phyloP scores from a whole-genome alignment of 805 yeast species.

The Wickerhamiella sorbophila region DNA sequence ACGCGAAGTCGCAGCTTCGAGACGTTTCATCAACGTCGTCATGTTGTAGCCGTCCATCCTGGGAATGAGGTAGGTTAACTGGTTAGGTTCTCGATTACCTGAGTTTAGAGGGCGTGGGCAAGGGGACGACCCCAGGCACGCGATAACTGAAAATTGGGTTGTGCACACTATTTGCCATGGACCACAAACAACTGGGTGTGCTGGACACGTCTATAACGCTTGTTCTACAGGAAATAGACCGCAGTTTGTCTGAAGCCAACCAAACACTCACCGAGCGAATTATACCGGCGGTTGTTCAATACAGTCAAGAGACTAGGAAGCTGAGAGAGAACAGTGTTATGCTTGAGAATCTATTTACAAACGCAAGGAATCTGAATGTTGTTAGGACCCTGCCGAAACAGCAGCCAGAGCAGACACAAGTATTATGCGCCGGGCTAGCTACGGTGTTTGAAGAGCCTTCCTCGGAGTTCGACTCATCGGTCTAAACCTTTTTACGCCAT shows the following conservation, averaged over 20 bases:
- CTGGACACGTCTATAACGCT: slow-evolving; percentile 36
- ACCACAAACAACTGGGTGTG: not conserved
- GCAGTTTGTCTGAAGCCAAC: slow-evolving; percentile 54
- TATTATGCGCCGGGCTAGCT: not conserved
- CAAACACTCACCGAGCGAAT: slow-evolving; percentile 51
- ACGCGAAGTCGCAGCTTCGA: slow-evolving; percentile 88
- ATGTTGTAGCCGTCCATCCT: slow-evolving; percentile 72
- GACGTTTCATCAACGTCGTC: slow-evolving; percentile 60
- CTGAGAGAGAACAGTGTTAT: not conserved
- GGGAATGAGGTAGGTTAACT: not conserved
- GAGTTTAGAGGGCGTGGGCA: too few relatives aligned
- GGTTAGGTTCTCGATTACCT: too few relatives aligned
- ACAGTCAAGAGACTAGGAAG: slow-evolving; percentile 21
- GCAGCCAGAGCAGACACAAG: not conserved
- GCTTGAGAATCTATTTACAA: not conserved
- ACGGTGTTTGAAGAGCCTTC: not conserved
- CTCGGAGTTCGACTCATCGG: not conserved
- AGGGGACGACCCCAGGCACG: too few relatives aligned
- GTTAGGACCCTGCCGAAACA: not conserved
- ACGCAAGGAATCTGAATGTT: not conserved
- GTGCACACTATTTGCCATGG: too few relatives aligned
- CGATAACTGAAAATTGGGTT: too few relatives aligned
- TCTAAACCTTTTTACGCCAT: slow-evolving; percentile 30
- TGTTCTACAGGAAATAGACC: slow-evolving; percentile 64
- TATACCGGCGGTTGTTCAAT: slow-evolving; percentile 51